Conservation (phyloP, 2,329 filamentous ascomycete species). For the Aureobasidium vineae region DNA sequence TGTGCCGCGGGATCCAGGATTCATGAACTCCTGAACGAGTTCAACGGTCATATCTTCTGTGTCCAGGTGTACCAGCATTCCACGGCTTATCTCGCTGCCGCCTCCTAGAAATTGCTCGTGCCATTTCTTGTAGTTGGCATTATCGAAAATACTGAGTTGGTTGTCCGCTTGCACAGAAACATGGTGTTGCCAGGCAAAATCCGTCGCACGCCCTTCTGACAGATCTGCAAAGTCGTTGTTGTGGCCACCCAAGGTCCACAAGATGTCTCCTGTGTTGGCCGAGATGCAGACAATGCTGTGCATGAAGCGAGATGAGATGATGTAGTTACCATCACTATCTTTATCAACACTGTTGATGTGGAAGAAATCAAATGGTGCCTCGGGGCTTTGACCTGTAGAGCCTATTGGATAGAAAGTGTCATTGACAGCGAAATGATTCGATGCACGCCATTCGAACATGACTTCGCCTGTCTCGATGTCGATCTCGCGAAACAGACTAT, state of each 20-base stretch:
- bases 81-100: constrained; percentile 33
- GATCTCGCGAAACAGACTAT: constrained; percentile 48
- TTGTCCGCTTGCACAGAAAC: constrained; percentile 34
- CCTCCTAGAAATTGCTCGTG: background rate
- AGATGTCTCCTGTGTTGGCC: constrained; percentile 44
- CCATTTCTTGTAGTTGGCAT: constrained; percentile 18
- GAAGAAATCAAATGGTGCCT: constrained; percentile 49
- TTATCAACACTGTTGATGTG: constrained; percentile 56
- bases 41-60: constrained; percentile 33
- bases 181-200: constrained; percentile 50
- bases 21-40: constrained; percentile 32
- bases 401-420: constrained; percentile 39
- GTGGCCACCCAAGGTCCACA: constrained; percentile 47
- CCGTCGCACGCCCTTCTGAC: constrained; percentile 15
- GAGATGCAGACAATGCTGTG: constrained; percentile 50
- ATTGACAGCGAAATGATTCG: constrained; percentile 38
- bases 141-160: constrained; percentile 31
- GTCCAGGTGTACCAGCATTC: constrained; percentile 30
- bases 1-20: constrained; percentile 41
- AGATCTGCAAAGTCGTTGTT: constrained; percentile 26
- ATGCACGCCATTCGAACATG: constrained; percentile 45
- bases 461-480: constrained; percentile 43
- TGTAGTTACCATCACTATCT: constrained; percentile 48
- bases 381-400: constrained; percentile 44
- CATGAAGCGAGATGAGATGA: constrained; percentile 52